A percentile compares a stretch with the other conserved stretches of the same genome.
These are phyloP conservation scores for Psilocybe sp. DNA, from an alignment of 768 basidiomycete genomes.

Conservation along the genomic window DNA sequence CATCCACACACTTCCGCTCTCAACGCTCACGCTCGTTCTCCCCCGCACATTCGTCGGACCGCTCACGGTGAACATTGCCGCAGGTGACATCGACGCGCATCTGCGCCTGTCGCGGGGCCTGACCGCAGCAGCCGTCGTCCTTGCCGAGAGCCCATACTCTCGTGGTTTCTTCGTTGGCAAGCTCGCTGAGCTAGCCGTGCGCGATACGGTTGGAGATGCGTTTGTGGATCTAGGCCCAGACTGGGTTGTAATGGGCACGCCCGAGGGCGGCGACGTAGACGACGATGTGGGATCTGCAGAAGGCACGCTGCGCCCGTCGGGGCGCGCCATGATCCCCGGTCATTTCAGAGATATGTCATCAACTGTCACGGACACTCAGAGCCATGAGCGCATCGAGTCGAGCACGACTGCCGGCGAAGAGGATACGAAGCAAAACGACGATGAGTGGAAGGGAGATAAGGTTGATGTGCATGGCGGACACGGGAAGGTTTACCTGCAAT, in stretches of 20 bases:
- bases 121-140: conserved; percentile 24
- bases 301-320: no score
- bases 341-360: no score
- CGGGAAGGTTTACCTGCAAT: conserved; percentile 19
- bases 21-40: conserved; percentile 29
- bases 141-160: conserved; percentile 29
- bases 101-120: conserved; percentile 30
- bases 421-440: conserved; percentile 5
- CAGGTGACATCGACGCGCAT: conserved; percentile 34
- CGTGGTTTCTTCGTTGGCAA: conserved; percentile 34
- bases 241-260: no score
- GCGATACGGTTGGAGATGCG: no score
- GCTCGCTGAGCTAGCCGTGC: conserved; percentile 9
- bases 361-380: no score
- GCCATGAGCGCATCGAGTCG: neutral
- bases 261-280: no score
- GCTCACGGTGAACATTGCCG: conserved; percentile 31
- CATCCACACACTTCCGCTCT: conserved; percentile 7
- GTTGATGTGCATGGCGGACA: conserved; percentile 18
- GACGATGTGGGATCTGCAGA: no score
- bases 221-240: no score
- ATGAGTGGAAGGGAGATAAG: conserved; percentile 19
- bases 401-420: neutral
- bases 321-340: no score
- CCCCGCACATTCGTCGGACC: conserved; percentile 43